A percentile compares a stretch with the other conserved stretches of the same genome.
phyloP scores from a whole-genome alignment of 2,329 filamentous ascomycete genomes.

The Berkeleyomyces rouxiae region DNA sequence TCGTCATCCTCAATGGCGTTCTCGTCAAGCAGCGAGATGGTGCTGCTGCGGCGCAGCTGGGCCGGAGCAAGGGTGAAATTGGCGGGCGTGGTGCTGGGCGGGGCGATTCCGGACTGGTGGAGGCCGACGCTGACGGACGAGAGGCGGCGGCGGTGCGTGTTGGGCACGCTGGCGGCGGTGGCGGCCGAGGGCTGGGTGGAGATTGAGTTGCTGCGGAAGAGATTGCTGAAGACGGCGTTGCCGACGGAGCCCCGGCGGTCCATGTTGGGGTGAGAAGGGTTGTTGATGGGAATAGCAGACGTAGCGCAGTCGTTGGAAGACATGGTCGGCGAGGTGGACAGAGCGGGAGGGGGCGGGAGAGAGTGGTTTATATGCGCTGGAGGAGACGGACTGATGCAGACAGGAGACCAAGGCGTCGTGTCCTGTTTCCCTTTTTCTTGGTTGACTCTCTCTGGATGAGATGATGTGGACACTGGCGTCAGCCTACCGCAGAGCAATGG shows the following conservation, averaged over 20 bases:
- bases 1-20: constrained; percentile 56
- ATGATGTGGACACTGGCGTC: background rate
- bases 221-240: constrained; percentile 37
- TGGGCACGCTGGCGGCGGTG: constrained; percentile 28
- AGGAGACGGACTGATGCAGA: background rate
- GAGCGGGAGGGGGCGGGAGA: background rate
- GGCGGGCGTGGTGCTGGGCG: constrained; percentile 33
- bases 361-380: background rate
- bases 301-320: constrained; percentile 7
- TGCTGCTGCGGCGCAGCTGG: constrained; percentile 47
- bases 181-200: constrained; percentile 23
- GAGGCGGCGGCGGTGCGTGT: constrained; percentile 49
- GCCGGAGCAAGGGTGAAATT: constrained; percentile 3
- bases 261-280: constrained; percentile 21
- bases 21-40: constrained; percentile 53
- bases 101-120: background rate
- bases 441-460: background rate
- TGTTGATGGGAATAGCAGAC: constrained; percentile 18
- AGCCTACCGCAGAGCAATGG: background rate
- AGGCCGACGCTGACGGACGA: constrained; percentile 6
- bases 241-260: constrained; percentile 39
- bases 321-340: background rate
- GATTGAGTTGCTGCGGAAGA: constrained; percentile 42
- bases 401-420: background rate
- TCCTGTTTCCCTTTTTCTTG: background rate